These are phyloP conservation scores for Nyctanthes arbortristis DNA, from an alignment of 257 asterid genomes.

Conservation along the genomic window DNA sequence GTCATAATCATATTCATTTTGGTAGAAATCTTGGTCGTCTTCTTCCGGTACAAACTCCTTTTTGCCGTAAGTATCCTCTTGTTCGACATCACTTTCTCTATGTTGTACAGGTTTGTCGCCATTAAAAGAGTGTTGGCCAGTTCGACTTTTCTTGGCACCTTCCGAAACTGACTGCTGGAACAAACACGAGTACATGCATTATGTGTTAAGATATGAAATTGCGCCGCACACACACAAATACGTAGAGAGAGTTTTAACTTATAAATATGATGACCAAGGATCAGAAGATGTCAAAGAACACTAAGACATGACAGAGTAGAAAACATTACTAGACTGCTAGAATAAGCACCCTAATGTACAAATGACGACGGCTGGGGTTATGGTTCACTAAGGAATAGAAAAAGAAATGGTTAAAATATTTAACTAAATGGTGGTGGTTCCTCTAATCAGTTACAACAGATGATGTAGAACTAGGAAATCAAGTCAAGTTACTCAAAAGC, in stretches of 20 bases:
- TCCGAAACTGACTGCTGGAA: conserved; percentile 32
- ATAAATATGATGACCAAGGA: not conserved
- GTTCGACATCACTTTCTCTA: conserved; percentile 20
- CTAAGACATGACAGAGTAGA: not conserved
- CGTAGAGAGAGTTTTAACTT: not conserved
- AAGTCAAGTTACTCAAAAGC: too few species aligned
- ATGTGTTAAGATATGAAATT: too few species aligned
- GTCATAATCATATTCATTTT: conserved; percentile 31
- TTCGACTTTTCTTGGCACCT: conserved; percentile 36
- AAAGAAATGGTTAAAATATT: too few species aligned
- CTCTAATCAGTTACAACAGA: too few species aligned
- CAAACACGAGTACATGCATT: conserved; percentile 10
- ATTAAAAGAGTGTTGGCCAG: conserved; percentile 3
- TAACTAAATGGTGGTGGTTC: not conserved
- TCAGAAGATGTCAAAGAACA: not conserved
- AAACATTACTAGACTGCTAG: not conserved
- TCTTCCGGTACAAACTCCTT: not conserved
- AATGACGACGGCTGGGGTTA: too few species aligned
- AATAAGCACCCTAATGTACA: not conserved
- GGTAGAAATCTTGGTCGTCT: conserved; percentile 16
- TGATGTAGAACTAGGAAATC: too few species aligned
- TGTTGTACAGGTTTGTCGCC: conserved; percentile 18
- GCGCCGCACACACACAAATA: too few species aligned
- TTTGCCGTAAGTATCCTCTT: conserved; percentile 22
- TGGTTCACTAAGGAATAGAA: too few species aligned